phyloP scores from a whole-genome alignment of 2,329 filamentous ascomycete genomes.

The Fusarium lateritium region DNA sequence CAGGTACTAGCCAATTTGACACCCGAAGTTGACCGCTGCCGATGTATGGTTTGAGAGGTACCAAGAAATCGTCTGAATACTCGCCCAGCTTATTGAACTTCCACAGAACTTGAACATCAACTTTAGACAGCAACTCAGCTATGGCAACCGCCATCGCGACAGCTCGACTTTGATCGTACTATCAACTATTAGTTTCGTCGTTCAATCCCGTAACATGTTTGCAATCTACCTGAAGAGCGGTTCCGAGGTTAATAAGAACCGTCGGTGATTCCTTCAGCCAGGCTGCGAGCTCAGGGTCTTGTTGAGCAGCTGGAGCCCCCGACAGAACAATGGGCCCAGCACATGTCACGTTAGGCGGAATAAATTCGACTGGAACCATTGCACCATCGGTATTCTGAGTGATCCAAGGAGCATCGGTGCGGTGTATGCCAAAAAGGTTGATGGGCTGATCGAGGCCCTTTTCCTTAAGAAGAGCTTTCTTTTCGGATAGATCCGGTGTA shows the following conservation, averaged over 20 bases:
- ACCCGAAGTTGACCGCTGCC: conserved; percentile 39
- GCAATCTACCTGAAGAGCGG: too few species aligned
- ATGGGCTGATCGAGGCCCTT: conserved; percentile 43
- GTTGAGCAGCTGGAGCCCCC: conserved; percentile 52
- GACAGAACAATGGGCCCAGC: conserved; percentile 64
- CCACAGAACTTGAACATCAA: conserved; percentile 52
- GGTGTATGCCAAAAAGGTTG: conserved; percentile 45
- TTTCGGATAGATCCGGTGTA: conserved; percentile 46
- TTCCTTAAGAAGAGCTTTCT: conserved; percentile 41
- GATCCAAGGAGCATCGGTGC: conserved; percentile 50
- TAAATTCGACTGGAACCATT: conserved; percentile 7
- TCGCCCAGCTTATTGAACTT: conserved; percentile 42
- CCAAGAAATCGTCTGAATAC: conserved; percentile 22
- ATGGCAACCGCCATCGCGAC: conserved; percentile 1
- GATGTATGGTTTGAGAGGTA: conserved; percentile 24
- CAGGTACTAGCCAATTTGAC: conserved; percentile 48
- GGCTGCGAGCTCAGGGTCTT: conserved; percentile 58
- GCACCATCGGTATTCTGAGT: conserved; percentile 47
- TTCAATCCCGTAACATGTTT: too few species aligned
- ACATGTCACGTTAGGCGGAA: conserved; percentile 45
- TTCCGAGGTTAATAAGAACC: conserved; percentile 63
- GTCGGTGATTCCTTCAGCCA: conserved; percentile 62
- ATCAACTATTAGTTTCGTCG: not conserved
- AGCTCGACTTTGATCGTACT: conserved; percentile 17
- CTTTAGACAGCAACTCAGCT: not conserved